These are phyloP conservation scores for Danielozyma ontarioensis DNA, from an alignment of 805 yeast genomes.

Conservation along the genomic window DNA sequence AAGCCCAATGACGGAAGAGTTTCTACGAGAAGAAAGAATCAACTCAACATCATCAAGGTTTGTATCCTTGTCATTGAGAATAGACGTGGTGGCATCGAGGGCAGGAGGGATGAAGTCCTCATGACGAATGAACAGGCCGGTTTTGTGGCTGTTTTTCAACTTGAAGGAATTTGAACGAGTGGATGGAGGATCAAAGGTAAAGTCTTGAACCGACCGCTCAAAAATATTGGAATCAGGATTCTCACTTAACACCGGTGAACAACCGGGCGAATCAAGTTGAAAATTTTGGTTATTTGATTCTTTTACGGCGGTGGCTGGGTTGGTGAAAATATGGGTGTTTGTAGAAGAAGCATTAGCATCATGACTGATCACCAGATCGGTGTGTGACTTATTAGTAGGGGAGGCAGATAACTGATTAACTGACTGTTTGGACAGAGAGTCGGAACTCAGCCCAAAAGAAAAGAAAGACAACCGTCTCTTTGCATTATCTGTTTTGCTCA, in stretches of 20 bases:
- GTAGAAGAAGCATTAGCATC: not conserved
- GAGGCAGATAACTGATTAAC: constrained; percentile 4
- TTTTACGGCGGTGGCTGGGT: not conserved
- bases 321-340: not conserved
- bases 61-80: constrained; percentile 53
- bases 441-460: constrained; percentile 11
- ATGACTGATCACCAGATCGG: constrained; percentile 3
- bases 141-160: constrained; percentile 17
- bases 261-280: constrained; percentile 8
- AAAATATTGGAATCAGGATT: constrained; percentile 27
- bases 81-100: constrained; percentile 67
- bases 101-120: constrained; percentile 80
- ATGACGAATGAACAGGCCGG: constrained; percentile 26
- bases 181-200: constrained; percentile 7
- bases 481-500: constrained; percentile 1
- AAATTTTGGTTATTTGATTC: not conserved
- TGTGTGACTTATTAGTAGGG: constrained; percentile 11
- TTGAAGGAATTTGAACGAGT: constrained; percentile 6
- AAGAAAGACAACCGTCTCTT: constrained; percentile 20
- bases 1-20: constrained; percentile 46
- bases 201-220: constrained; percentile 39
- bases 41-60: constrained; percentile 69
- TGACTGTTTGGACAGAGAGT: constrained; percentile 6
- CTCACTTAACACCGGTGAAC: constrained; percentile 11
- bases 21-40: constrained; percentile 53